Conservation (phyloP, 495 filamentous ascomycete genomes). For the Podospora bellae-mahoneyi region DNA sequence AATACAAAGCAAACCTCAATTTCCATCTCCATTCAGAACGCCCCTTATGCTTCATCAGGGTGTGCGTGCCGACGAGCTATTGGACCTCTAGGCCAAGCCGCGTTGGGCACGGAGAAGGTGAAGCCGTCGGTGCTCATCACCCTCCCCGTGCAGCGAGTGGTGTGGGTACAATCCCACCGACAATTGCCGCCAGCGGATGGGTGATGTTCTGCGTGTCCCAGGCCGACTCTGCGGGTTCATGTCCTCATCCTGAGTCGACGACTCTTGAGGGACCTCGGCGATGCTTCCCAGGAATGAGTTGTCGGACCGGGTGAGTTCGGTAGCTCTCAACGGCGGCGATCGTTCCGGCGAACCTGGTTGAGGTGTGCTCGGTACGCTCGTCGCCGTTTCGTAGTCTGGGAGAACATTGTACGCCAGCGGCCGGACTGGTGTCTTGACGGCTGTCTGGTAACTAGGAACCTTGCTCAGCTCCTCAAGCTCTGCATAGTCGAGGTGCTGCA, state of each 20-base stretch:
- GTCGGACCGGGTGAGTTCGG: neutral
- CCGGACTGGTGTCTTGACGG: slow-evolving; percentile 56
- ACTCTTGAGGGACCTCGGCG: slow-evolving; percentile 24
- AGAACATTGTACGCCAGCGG: slow-evolving; percentile 22
- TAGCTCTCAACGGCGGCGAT: neutral
- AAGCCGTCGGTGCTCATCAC: slow-evolving; percentile 28
- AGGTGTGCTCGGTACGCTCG: neutral
- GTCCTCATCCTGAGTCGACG: neutral
- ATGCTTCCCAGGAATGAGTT: slow-evolving; percentile 35
- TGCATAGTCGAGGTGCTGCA: slow-evolving; percentile 55
- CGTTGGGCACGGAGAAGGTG: slow-evolving; percentile 31
- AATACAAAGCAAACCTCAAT: neutral
- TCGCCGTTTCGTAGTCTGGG: neutral
- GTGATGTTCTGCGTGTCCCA: slow-evolving; percentile 10
- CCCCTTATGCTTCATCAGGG: neutral
- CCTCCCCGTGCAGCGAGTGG: slow-evolving; percentile 14
- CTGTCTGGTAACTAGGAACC: slow-evolving; percentile 79
- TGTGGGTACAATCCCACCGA: slow-evolving; percentile 21
- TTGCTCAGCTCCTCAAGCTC: slow-evolving; percentile 64
- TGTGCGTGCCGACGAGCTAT: neutral
- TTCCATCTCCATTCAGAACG: neutral
- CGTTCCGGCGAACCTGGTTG: neutral
- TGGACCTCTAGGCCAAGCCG: slow-evolving; percentile 23
- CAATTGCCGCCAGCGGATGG: slow-evolving; percentile 20
- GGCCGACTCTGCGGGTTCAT: slow-evolving; percentile 10